Base-by-base conservation (phyloP, 2,329 filamentous ascomycete species). In the Myrmaecium sp. region DNA sequence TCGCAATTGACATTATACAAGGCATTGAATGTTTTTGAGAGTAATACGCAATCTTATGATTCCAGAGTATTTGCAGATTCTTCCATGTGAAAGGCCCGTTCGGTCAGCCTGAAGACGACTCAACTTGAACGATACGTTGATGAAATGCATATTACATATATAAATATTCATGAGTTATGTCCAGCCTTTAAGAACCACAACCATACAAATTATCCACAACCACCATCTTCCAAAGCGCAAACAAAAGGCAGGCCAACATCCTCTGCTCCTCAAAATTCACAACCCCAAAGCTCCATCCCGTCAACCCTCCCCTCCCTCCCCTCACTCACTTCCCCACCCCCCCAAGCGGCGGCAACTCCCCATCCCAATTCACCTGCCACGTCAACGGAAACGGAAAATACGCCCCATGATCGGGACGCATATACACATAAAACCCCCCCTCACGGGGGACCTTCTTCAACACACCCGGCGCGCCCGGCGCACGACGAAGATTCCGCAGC, bases 391-490 rank as follows among this genome's bases (percentile, higher is more conserved):
- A 39, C 4, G 37, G 37, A 25, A 38, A 40, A 25, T 37, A 40
- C 15, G 31, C 36, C 10, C 35, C 35, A 17, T 31, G 21, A 20
- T 39, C 37, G 19, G 34, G 37, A 8, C 27, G 28, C 36, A 36
- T 35, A 13, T 35, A 34, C 2, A 40, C 33, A 19, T 34, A 31
- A 12, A 38, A 37, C 0, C 35, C 35, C 2, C 35, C 35, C 4
- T 27, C 29, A 6, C 59, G 57, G 0, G 57, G 50, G 2, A 80
- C 58, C 54, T 68, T 74, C 58, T 79, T 78, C 35, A 82, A 46
- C 41, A 69, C 53, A 0, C 77, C 77, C 49, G 76, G 69, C 1
- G 64, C 52, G 0, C 77, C 77, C 0, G 66, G 55, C 0, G 67
- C 70, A 16, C 70, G 59, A 5, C 69, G 55, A 7, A 83, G 45